Percentiles rank a stretch among this genome's conserved stretches.
Evolutionary conservation across 345 rosid genomes (phyloP).

Genomic region (Erysimum cheiranthoides): DNA sequence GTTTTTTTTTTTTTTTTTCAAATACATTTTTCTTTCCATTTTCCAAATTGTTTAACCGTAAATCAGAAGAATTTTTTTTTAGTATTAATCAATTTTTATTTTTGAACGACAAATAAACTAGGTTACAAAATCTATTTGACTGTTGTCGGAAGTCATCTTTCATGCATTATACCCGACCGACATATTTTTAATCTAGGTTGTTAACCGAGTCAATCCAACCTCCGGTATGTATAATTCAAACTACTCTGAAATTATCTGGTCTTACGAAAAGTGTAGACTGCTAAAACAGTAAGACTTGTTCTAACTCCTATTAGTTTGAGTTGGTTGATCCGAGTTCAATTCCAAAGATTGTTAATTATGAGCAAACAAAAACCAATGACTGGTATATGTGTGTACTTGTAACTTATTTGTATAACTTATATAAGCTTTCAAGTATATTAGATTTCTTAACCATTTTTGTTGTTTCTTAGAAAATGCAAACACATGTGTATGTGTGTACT

Average conservation of each 20-base stretch:
- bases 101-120: not conserved
- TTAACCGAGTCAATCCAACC: not conserved
- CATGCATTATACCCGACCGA: not conserved
- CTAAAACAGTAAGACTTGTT: not conserved
- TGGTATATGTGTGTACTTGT: not conserved
- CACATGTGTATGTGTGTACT: conserved; percentile 38
- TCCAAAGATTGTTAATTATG: not conserved
- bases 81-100: too few relatives aligned
- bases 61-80: too few relatives aligned
- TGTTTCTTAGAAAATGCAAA: conserved; percentile 18
- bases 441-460: not conserved
- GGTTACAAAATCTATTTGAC: not conserved
- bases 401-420: not conserved
- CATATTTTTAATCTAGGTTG: not conserved
- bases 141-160: not conserved
- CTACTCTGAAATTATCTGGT: not conserved
- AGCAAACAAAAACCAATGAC: not conserved
- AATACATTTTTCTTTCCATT: not conserved
- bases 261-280: not conserved
- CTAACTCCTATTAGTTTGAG: not conserved
- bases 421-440: conserved; percentile 11
- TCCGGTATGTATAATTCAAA: not conserved
- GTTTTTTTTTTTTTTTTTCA: not conserved
- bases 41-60: too few relatives aligned
- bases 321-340: not conserved